phyloP scores from a whole-genome alignment of 2,329 filamentous ascomycete genomes.

The Penicillium brevicompactum region DNA sequence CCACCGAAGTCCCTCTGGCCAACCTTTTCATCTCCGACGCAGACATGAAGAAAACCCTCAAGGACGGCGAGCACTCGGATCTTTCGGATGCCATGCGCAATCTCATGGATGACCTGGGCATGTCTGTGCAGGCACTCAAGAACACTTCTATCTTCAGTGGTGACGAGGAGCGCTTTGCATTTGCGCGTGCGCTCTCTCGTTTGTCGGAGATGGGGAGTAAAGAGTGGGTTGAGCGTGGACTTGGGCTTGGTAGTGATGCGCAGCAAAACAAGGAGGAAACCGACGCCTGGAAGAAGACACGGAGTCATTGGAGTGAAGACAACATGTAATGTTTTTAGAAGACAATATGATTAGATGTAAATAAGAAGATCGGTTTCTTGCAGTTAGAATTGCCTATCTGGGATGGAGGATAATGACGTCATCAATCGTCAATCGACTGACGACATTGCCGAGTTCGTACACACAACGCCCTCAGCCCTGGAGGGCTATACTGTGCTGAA shows the following conservation, averaged over 20 bases:
- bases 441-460: no score
- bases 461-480: no score
- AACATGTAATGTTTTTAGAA: constrained; percentile 35
- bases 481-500: no score
- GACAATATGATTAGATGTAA: background rate
- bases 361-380: background rate
- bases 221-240: constrained; percentile 87
- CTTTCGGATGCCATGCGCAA: constrained; percentile 72
- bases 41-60: constrained; percentile 65
- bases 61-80: constrained; percentile 50
- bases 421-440: background rate
- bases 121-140: constrained; percentile 83
- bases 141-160: constrained; percentile 85
- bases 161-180: constrained; percentile 95
- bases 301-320: constrained; percentile 55
- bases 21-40: constrained; percentile 80
- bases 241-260: constrained; percentile 52
- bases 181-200: constrained; percentile 82
- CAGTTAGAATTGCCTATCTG: no score
- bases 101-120: constrained; percentile 84
- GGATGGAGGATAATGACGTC: background rate
- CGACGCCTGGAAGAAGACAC: constrained; percentile 51
- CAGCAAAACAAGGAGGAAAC: constrained; percentile 48
- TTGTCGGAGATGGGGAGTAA: constrained; percentile 90
- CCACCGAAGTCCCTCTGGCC: constrained; percentile 79